Evolutionary conservation across 208 protist genomes (phyloP).

Genomic region (Wallacemonas sp.): DNA sequence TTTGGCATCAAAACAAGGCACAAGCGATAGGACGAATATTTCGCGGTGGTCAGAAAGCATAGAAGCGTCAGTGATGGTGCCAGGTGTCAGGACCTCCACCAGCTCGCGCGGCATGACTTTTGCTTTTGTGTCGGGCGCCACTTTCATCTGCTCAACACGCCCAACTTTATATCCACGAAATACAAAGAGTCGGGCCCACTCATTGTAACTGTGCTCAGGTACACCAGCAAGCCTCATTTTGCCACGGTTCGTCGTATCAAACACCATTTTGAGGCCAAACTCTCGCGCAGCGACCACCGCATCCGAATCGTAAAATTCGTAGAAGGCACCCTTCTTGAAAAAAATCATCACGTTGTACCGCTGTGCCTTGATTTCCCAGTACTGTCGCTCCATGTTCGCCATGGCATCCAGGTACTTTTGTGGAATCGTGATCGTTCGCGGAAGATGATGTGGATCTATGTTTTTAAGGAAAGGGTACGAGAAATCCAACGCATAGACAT

Average conservation of each 20-base stretch:
- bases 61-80: conserved; percentile 85
- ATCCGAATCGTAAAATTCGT: conserved; percentile 95
- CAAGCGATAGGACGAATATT: conserved; percentile 67
- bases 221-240: conserved; percentile 94
- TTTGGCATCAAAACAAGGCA: conserved; percentile 16
- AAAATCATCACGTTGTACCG: conserved; percentile 94
- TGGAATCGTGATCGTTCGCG: conserved; percentile 80
- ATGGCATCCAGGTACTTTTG: conserved; percentile 70
- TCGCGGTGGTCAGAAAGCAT: conserved; percentile 77
- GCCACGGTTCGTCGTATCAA: conserved; percentile 76
- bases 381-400: conserved; percentile 94
- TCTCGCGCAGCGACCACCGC: conserved; percentile 89
- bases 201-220: conserved; percentile 89
- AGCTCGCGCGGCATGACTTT: conserved; percentile 86
- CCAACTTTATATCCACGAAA: conserved; percentile 92
- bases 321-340: conserved; percentile 97
- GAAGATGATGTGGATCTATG: conserved; percentile 55
- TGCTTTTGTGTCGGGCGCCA: conserved; percentile 39
- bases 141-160: conserved; percentile 92
- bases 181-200: conserved; percentile 93
- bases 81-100: conserved; percentile 88
- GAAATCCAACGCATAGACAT: conserved; percentile 48
- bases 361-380: conserved; percentile 94
- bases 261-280: conserved; percentile 94
- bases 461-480: conserved; percentile 75